phyloP scores from a whole-genome alignment of 495 filamentous ascomycete genomes.

The Choiromyces venosus region DNA sequence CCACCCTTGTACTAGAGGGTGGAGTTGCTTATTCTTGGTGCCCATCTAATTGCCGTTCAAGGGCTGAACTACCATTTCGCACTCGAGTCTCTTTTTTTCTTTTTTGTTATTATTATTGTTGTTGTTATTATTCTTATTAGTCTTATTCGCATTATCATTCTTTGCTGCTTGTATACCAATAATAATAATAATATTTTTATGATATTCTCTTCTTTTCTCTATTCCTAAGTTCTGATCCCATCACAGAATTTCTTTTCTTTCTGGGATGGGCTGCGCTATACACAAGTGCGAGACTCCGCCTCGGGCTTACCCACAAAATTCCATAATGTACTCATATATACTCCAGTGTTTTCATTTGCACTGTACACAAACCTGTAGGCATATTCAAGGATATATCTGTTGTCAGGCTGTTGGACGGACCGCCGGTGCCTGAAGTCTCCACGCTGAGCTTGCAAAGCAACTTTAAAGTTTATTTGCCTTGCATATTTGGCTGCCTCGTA shows the following conservation, averaged over 20 bases:
- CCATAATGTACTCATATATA: neutral
- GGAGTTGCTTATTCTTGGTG: neutral
- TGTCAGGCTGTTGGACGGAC: constrained; percentile 27
- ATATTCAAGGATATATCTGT: constrained; percentile 21
- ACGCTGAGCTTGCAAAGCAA: constrained; percentile 15
- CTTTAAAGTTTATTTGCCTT: constrained; percentile 38
- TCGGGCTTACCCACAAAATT: neutral
- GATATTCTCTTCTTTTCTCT: neutral
- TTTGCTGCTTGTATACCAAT: neutral
- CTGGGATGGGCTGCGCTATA: too few species aligned
- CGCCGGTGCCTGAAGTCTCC: constrained; percentile 23
- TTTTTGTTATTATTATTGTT: neutral
- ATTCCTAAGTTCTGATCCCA: neutral
- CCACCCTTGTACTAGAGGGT: too few species aligned
- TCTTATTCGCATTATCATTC: neutral
- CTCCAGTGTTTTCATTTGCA: neutral
- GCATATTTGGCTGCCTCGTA: constrained; percentile 27
- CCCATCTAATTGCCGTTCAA: neutral
- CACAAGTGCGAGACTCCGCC: neutral
- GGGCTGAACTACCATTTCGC: neutral
- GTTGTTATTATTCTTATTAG: neutral
- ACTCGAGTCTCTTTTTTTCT: neutral
- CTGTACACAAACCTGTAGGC: neutral
- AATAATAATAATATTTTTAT: neutral
- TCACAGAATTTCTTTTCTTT: neutral